These are phyloP conservation scores for Sphaerobolus stellatus DNA, from an alignment of 1,284 basidiomycete genomes.

Conservation along the genomic window DNA sequence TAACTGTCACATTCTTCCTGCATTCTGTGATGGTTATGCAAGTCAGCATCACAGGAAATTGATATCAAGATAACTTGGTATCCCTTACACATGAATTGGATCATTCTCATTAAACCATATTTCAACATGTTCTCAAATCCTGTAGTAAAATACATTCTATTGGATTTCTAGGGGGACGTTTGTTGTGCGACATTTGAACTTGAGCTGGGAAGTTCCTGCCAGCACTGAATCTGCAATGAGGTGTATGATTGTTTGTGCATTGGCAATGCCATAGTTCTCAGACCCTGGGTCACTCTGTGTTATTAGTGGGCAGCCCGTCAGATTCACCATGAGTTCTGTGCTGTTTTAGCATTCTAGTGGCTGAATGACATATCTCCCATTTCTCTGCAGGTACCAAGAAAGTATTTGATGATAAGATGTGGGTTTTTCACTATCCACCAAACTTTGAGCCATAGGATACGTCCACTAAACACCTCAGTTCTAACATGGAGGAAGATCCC, in stretches of 20 bases:
- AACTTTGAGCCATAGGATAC: slow-evolving; percentile 35
- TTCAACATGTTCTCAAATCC: slow-evolving; percentile 38
- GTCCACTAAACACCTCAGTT: slow-evolving; percentile 34
- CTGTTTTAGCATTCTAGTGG: not conserved
- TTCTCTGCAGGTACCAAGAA: slow-evolving; percentile 26
- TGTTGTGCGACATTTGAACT: slow-evolving; percentile 28
- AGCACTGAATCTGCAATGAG: slow-evolving; percentile 35
- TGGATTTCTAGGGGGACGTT: slow-evolving; percentile 39
- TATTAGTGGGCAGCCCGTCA: slow-evolving; percentile 29
- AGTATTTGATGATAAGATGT: slow-evolving; percentile 32
- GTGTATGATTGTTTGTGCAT: slow-evolving; percentile 34
- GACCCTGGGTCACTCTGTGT: slow-evolving; percentile 40
- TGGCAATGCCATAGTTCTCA: slow-evolving; percentile 40
- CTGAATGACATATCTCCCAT: slow-evolving; percentile 20
- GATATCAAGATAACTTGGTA: no score
- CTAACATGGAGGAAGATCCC: slow-evolving; percentile 36
- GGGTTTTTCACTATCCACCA: slow-evolving; percentile 46
- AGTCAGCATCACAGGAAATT: slow-evolving; percentile 39
- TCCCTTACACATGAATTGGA: no score
- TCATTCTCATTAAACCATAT: slow-evolving; percentile 28
- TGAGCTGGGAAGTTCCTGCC: slow-evolving; percentile 34
- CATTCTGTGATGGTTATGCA: slow-evolving; percentile 38
- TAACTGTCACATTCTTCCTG: slow-evolving; percentile 36
- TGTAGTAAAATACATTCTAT: slow-evolving; percentile 33
- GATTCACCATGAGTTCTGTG: not conserved